These are phyloP conservation scores for Candolleomyces eurysporus DNA, from an alignment of 768 basidiomycete species.

Conservation along the genomic window DNA sequence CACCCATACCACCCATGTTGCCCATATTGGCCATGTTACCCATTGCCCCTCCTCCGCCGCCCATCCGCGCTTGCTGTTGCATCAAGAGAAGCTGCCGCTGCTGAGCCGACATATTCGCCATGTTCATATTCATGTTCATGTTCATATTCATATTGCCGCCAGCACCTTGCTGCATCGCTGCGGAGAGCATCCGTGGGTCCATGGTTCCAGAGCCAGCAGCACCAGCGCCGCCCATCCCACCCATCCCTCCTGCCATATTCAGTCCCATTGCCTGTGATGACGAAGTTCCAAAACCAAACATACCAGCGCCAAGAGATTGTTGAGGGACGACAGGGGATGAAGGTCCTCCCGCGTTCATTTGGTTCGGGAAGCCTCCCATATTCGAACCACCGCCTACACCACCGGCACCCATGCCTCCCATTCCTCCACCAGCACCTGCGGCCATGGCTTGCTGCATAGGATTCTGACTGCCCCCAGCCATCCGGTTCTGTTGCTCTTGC, in stretches of 20 bases:
- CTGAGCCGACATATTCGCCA: constrained; percentile 4
- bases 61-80: constrained; percentile 6
- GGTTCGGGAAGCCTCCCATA: constrained; percentile 6
- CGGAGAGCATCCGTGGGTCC: constrained; percentile 7
- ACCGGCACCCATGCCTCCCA: not conserved
- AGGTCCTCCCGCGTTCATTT: constrained; percentile 3
- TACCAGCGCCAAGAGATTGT: not conserved
- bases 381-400: not conserved
- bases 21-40: not conserved
- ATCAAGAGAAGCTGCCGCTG: constrained; percentile 5
- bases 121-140: constrained; percentile 6
- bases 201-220: not conserved
- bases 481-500: constrained; percentile 13
- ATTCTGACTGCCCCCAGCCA: not conserved
- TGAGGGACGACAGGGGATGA: constrained; percentile 3
- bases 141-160: not conserved
- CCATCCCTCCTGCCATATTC: constrained; percentile 6
- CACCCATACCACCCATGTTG: not conserved
- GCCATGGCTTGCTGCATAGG: constrained; percentile 7
- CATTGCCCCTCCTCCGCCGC: not conserved
- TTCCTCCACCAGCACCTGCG: not conserved
- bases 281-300: not conserved
- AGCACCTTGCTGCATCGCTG: constrained; percentile 5
- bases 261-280: not conserved
- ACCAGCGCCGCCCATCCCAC: constrained; percentile 1